These are phyloP conservation scores for Sarocladium strictum DNA, from an alignment of 2,329 filamentous ascomycete species.

Conservation along the genomic window DNA sequence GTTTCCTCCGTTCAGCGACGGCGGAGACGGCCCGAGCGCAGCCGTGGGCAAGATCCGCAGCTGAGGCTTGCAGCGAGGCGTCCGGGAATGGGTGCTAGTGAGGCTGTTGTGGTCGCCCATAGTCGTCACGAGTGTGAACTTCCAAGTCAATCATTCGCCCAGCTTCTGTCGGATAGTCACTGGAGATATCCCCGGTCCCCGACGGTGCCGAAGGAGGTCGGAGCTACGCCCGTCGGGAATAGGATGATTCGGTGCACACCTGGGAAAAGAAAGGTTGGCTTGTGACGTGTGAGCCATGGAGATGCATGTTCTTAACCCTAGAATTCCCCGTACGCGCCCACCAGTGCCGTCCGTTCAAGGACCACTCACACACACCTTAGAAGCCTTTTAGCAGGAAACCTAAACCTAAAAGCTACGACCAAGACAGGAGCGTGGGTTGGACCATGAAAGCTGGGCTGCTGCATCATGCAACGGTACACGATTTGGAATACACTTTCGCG, in stretches of 20 bases:
- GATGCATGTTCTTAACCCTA: not conserved
- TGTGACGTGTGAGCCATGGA: not conserved
- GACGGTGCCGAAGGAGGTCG: no score
- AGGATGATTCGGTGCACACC: no score
- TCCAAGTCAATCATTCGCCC: no score
- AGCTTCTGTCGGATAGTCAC: no score
- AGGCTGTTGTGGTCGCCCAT: no score
- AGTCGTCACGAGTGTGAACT: no score
- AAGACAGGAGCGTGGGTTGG: not conserved
- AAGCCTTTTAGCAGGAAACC: not conserved
- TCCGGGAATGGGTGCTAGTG: not conserved
- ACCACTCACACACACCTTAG: not conserved
- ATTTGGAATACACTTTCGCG: no score
- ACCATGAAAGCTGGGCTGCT: not conserved
- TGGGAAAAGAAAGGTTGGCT: not conserved
- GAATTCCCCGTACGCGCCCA: not conserved
- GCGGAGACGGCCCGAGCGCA: not conserved
- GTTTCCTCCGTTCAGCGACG: not conserved
- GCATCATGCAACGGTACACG: no score
- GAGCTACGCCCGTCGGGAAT: no score
- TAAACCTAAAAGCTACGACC: not conserved
- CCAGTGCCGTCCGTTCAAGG: not conserved
- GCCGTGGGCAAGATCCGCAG: not conserved
- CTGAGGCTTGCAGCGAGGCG: not conserved
- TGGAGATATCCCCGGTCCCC: no score